phyloP scores from a whole-genome alignment of 352 stramenopile genomes.

The Globisporangium splendens region DNA sequence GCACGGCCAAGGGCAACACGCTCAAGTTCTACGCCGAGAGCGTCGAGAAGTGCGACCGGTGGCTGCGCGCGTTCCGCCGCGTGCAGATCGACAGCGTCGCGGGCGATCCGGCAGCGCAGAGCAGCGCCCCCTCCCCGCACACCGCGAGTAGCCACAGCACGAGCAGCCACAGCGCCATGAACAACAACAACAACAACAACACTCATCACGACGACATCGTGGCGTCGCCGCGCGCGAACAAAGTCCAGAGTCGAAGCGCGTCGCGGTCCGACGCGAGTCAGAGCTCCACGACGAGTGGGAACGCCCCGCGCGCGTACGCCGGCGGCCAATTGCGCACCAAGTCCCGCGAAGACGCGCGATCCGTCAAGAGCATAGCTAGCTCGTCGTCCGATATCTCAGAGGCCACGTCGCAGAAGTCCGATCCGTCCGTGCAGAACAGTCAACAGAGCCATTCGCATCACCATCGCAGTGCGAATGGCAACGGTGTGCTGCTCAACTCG shows the following conservation, averaged over 20 bases:
- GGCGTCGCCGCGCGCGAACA: constrained; percentile 18
- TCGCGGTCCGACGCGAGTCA: constrained; percentile 25
- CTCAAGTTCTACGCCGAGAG: constrained; percentile 41
- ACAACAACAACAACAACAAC: not conserved
- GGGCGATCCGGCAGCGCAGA: constrained; percentile 10
- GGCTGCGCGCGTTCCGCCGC: constrained; percentile 53
- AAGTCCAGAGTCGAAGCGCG: constrained; percentile 21
- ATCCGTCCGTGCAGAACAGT: constrained; percentile 23
- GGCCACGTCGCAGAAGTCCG: constrained; percentile 3
- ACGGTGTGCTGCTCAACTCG: constrained; percentile 19
- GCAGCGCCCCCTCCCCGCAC: not conserved
- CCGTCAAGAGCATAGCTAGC: constrained; percentile 17
- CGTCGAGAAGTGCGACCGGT: constrained; percentile 35
- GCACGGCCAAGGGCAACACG: constrained; percentile 40
- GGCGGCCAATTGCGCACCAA: constrained; percentile 16
- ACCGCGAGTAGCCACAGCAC: constrained; percentile 1
- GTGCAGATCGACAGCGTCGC: constrained; percentile 37
- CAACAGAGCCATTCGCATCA: constrained; percentile 21
- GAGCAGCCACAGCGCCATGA: not conserved
- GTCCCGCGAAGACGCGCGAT: constrained; percentile 20
- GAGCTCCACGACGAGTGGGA: constrained; percentile 9
- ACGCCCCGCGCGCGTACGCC: constrained; percentile 26
- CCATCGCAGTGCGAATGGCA: too few species aligned
- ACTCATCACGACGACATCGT: not conserved
- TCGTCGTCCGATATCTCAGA: constrained; percentile 18